Conservation (phyloP, 306 rosid genomes). For the Quercus bicolor region DNA sequence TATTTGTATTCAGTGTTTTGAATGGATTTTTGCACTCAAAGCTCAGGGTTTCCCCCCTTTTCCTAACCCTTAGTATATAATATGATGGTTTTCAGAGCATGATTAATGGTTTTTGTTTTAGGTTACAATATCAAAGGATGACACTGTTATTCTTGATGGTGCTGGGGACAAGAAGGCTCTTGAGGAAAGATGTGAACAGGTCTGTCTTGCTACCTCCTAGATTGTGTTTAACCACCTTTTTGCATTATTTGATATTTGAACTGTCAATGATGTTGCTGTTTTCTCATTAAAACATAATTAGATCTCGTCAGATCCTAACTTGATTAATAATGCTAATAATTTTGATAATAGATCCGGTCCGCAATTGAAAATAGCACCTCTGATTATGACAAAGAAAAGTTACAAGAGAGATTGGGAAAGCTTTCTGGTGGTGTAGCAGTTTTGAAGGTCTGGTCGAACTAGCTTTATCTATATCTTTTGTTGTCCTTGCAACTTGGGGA, state of each 20-base stretch:
- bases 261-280: not conserved
- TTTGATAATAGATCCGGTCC: constrained; percentile 61
- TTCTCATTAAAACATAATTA: not conserved
- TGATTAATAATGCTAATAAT: constrained; percentile 3
- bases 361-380: constrained; percentile 77
- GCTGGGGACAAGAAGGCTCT: constrained; percentile 84
- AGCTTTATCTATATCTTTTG: not conserved
- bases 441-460: constrained; percentile 50
- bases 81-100: not conserved
- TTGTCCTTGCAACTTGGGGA: not conserved
- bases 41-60: not conserved
- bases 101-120: constrained; percentile 16
- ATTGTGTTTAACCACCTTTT: not conserved
- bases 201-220: constrained; percentile 22
- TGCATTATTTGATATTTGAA: constrained; percentile 2
- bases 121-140: constrained; percentile 95
- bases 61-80: not conserved
- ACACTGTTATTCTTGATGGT: constrained; percentile 93
- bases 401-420: constrained; percentile 91
- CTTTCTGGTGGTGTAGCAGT: constrained; percentile 99
- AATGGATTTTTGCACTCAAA: not conserved
- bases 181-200: constrained; percentile 99
- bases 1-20: not conserved
- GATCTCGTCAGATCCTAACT: not conserved
- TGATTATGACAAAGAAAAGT: constrained; percentile 92